Evolutionary conservation across 2,329 filamentous ascomycete genomes (phyloP), one percentile per base, ranked within the genome.

Genomic region (Paecilomyces formosus): DNA sequence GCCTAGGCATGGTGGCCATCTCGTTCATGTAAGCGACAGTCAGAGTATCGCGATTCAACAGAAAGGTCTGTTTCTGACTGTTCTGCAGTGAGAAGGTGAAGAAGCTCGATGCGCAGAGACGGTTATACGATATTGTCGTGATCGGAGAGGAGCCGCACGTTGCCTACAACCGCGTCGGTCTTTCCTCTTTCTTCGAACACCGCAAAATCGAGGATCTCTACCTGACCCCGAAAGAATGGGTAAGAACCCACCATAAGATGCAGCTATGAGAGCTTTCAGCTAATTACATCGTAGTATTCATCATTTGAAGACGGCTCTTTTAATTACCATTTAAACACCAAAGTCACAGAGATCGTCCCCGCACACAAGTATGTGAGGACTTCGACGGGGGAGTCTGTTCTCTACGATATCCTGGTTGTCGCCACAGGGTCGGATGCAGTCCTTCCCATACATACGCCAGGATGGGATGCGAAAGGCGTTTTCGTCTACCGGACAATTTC

Each of bases 401-500:
- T 83, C 0, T 96, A 96, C 72, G 90, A 96, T 68, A 82, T 89
- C 35, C 84, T 95, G 1, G 87, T 96, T 3, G 81, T 96, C 0
- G 90, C 92, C 12, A 96, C 92, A 0, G 92, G 92, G 12, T 96
- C 91, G 1, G 87, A 95, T 72, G 92, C 92, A 9, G 77, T 94
- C 1, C 80, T 95, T 1, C 90, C 85, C 6, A 76, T 76, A 50
- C 82, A 88, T 59, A 92, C 88, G 0, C 89, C 90, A 0, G 90
- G 90, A 45, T 80, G 92, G 66, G 86, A 93, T 70, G 89, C 90
- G 11, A 85, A 85, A 24, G 92, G 92, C 1, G 88, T 95, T 2
- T 96, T 96, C 67, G 90, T 96, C 7, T 96, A 96, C 72, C 84
- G 92, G 54, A 95, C 88, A 0, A 92, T 96, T 60, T 85, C 88